Conservation (phyloP, 176 grass and related monocot genomes). For the Guadua angustifolia region DNA sequence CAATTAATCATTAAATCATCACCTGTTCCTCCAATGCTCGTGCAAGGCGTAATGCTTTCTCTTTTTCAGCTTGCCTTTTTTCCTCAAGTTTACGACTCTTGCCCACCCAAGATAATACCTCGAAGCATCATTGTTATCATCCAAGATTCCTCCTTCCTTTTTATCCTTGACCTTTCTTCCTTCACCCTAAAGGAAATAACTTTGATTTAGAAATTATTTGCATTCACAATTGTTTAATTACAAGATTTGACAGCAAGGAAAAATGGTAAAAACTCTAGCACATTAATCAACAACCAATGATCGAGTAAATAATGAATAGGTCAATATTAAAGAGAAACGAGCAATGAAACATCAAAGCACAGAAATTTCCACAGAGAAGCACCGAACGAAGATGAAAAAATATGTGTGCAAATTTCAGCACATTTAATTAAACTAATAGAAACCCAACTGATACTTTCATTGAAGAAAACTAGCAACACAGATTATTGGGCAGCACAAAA, state of each 20-base stretch:
- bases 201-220: slow-evolving; percentile 63
- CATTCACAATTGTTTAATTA: slow-evolving; percentile 35
- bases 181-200: slow-evolving; percentile 68
- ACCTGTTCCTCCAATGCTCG: slow-evolving; percentile 91
- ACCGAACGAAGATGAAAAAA: no score
- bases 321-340: no score
- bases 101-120: slow-evolving; percentile 83
- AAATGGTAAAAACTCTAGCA: no score
- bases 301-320: no score
- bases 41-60: slow-evolving; percentile 77
- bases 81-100: slow-evolving; percentile 84
- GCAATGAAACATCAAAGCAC: no score
- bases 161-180: slow-evolving; percentile 85
- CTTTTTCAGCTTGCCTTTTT: slow-evolving; percentile 69
- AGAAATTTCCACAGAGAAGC: no score
- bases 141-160: slow-evolving; percentile 69
- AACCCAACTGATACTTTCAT: neutral
- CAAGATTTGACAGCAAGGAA: neutral
- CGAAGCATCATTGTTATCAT: slow-evolving; percentile 59
- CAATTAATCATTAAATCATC: slow-evolving; percentile 1
- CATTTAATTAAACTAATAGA: neutral
- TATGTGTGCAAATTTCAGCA: slow-evolving; percentile 7
- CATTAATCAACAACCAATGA: no score
- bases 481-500: neutral
- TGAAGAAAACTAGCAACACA: neutral